Base-by-base conservation (phyloP, 1,139 yeast species). In the Scheffersomyces lignicola region DNA sequence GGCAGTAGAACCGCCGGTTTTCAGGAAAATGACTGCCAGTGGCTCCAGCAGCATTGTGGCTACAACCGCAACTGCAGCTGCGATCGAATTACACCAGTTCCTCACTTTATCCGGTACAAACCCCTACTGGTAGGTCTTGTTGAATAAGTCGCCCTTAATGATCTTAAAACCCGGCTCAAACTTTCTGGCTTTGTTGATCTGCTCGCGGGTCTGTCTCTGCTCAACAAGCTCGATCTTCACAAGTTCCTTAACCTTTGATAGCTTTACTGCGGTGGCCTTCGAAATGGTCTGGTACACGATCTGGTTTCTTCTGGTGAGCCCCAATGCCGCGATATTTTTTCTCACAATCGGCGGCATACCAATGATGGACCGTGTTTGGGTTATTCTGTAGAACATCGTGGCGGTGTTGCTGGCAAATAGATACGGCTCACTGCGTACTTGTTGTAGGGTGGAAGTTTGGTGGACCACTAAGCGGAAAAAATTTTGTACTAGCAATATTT, bases 201-300 rank as follows among this genome's bases (percentile, higher is more conserved):
- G 68, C n/a, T 60, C 56, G 33, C 66, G 71, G 2, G 78, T 58
- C 49, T 76, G 60, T 17, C 58, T 61, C 24, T 69, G 62, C 31
- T 80, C 80, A 7, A 84, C 82, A 29, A 89, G 67, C 48, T 89
- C 94, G 20, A 92, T 94, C 39, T 76, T 76, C n/a, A 92, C 92
- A 38, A 92, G 69, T 58, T 92, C 97, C 60, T 92, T 92, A 37
- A 92, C 87, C 41, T 76, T 71, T 33, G 88, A 78, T 40, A 92
- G 73, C 65, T 83, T 82, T 56, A 95, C 96, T 5, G 97, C 97
- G 39, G 84, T 76, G 25, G 83, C 76, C 14, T 94, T 89, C 16
- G 83, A 73, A 8, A 87, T 89, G 33, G 67, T 66, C 50, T 82
- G 89, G 62, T 83, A 90, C 5, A 80, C 82, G 1, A 82, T 76